Evolutionary conservation across 441 rosid species (phyloP).

Genomic region (Gossypium trilobum): DNA sequence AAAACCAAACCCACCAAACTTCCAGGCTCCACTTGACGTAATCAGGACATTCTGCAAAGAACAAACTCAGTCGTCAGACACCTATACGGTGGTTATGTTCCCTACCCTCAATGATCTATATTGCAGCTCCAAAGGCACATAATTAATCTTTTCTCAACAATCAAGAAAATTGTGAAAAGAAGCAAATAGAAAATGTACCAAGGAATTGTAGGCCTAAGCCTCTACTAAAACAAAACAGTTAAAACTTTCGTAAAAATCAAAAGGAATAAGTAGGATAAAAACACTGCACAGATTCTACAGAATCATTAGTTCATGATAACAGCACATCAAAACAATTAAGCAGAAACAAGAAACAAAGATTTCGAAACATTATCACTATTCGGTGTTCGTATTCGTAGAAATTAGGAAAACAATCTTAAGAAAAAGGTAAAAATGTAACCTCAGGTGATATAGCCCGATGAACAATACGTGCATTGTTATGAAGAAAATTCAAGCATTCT

Average conservation of each 20-base stretch:
- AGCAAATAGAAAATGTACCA: background rate
- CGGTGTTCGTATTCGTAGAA: background rate
- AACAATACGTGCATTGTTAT: conserved; percentile 73
- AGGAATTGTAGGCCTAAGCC: background rate
- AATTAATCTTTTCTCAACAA: background rate
- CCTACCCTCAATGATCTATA: background rate
- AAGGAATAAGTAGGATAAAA: background rate
- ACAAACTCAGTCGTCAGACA: conserved; percentile 12
- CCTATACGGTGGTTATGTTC: background rate
- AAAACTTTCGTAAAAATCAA: background rate
- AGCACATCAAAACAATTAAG: background rate
- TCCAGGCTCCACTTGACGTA: conserved; percentile 92
- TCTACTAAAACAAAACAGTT: background rate
- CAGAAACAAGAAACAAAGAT: background rate
- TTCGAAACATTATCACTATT: background rate
- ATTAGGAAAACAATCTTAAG: background rate
- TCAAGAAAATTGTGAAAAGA: background rate
- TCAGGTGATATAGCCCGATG: conserved; percentile 85
- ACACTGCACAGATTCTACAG: too few species aligned
- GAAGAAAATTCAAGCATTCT: conserved; percentile 85
- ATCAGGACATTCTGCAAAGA: conserved; percentile 67
- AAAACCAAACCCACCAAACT: conserved; percentile 92
- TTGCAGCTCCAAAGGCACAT: background rate
- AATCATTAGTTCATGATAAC: background rate
- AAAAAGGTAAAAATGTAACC: conserved; percentile 33